phyloP scores from a whole-genome alignment of 805 yeast species.

The Nakazawaea sp. region DNA sequence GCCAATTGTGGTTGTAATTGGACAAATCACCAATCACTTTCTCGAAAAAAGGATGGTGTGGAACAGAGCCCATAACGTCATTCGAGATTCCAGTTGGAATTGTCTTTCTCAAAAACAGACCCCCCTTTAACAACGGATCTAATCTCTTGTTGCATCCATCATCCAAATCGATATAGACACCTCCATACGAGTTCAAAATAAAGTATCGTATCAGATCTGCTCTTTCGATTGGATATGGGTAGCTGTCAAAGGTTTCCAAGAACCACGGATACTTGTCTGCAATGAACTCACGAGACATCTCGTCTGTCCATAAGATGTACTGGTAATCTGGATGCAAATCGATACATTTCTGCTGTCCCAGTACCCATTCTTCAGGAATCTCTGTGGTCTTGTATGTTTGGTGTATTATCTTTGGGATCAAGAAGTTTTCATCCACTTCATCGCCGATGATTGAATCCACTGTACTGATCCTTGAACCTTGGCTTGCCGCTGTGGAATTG shows the following conservation, averaged over 20 bases:
- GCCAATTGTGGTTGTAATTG: slow-evolving; percentile 65
- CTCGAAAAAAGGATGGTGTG: slow-evolving; percentile 77
- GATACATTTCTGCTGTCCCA: slow-evolving; percentile 69
- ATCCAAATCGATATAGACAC: slow-evolving; percentile 84
- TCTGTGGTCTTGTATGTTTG: slow-evolving; percentile 81
- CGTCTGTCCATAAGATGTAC: slow-evolving; percentile 89
- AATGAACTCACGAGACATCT: slow-evolving; percentile 71
- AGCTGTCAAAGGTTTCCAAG: slow-evolving; percentile 66
- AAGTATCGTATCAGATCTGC: slow-evolving; percentile 91
- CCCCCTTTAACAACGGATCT: slow-evolving; percentile 75
- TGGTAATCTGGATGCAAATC: slow-evolving; percentile 83
- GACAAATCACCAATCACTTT: slow-evolving; percentile 61
- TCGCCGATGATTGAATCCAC: neutral
- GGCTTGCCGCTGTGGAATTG: slow-evolving; percentile 30
- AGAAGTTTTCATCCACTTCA: slow-evolving; percentile 27
- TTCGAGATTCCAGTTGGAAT: slow-evolving; percentile 88
- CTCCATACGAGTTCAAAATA: slow-evolving; percentile 77
- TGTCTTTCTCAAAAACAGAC: slow-evolving; percentile 85
- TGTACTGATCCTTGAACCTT: slow-evolving; percentile 52
- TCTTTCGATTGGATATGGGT: slow-evolving; percentile 76
- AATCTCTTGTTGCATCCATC: slow-evolving; percentile 77
- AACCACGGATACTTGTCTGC: slow-evolving; percentile 83
- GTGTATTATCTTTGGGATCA: slow-evolving; percentile 87
- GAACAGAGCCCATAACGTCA: slow-evolving; percentile 88
- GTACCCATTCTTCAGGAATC: slow-evolving; percentile 77